Evolutionary conservation across 2,329 filamentous ascomycete species (phyloP), one percentile per base, ranked within the genome.

Genomic region (Hawksworthiomyces lignivorus): DNA sequence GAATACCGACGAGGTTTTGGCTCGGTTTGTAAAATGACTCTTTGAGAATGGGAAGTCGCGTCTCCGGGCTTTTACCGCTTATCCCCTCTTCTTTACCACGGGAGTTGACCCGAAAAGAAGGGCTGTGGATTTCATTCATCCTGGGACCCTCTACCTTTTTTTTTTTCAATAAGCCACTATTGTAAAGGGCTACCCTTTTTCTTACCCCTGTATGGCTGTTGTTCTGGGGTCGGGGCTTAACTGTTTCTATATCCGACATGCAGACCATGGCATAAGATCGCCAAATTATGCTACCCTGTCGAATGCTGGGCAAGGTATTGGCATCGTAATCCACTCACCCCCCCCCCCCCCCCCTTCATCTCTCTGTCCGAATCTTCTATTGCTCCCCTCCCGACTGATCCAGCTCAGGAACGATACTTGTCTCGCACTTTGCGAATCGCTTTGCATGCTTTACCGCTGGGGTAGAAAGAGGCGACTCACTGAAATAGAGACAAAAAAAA

Each of bases 211-310:
- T 33, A 28, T 41, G 18, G 18, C 19, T 20, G 22, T 15, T 21
- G 19, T 22, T 21, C 12, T 22, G 26, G 35, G 24, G 21, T 35
- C 20, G 41, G 30, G 45, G 27, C 22, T 29, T 9, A 8, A 12
- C 44, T 62, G 63, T 65, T 70, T 69, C 68, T 70, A 72, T 69
- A 72, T 70, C 64, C 61, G 63, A 67, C 59, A 67, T 60, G 60
- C 57, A 59, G 56, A 58, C 63, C 63, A 69, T 69, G 66, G 68
- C 70, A 73, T 75, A 73, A 74, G 68, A 73, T 72, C 65, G 61
- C 63, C 70, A 70, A 73, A 71, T 74, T 74, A 73, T 73, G 65
- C 69, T 67, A 64, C 66, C 34, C 62, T 40, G 64, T 68, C 65
- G 64, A 63, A 41, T 59, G 62, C 63, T 63, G 60, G 63, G 56